phyloP scores from a whole-genome alignment of 2,329 filamentous ascomycete genomes.

The Macrophomina pseudophaseolina region DNA sequence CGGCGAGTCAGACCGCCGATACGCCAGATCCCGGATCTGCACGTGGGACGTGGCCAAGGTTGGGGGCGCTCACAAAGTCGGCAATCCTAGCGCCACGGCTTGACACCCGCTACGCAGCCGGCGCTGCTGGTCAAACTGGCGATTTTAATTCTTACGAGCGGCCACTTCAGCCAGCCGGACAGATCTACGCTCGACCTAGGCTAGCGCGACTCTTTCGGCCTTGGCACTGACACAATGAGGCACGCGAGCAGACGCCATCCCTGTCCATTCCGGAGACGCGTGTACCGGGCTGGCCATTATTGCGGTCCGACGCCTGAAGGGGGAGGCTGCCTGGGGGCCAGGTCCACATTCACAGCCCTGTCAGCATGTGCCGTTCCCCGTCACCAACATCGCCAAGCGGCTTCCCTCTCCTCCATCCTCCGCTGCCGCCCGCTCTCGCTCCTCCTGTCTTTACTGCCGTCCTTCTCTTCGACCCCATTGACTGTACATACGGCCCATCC shows the following conservation, averaged over 20 bases:
- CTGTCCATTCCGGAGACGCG: conserved; percentile 2
- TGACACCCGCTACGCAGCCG: not conserved
- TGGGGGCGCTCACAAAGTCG: not conserved
- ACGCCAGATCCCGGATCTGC: not conserved
- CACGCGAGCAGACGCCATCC: conserved; percentile 19
- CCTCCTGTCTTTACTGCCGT: not conserved
- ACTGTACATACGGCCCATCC: not conserved
- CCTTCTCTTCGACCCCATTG: not conserved
- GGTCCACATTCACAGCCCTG: conserved; percentile 7
- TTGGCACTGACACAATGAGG: conserved; percentile 13
- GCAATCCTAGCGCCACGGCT: not conserved
- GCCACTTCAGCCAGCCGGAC: not conserved
- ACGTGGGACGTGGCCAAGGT: not conserved
- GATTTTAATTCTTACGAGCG: not conserved
- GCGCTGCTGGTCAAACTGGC: not conserved
- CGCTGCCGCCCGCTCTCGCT: not conserved
- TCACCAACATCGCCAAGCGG: conserved; percentile 1
- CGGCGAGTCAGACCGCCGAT: not conserved
- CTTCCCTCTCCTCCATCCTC: not conserved
- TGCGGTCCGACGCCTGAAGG: conserved; percentile 8
- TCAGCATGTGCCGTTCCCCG: not conserved
- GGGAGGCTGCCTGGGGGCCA: not conserved
- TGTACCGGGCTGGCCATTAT: conserved; percentile 2
- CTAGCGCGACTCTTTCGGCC: not conserved
- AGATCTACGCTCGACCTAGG: not conserved